A percentile compares a stretch with the other conserved stretches of the same genome.
phyloP scores from a whole-genome alignment of 116 monocot species.

The Posidonia oceanica region DNA sequence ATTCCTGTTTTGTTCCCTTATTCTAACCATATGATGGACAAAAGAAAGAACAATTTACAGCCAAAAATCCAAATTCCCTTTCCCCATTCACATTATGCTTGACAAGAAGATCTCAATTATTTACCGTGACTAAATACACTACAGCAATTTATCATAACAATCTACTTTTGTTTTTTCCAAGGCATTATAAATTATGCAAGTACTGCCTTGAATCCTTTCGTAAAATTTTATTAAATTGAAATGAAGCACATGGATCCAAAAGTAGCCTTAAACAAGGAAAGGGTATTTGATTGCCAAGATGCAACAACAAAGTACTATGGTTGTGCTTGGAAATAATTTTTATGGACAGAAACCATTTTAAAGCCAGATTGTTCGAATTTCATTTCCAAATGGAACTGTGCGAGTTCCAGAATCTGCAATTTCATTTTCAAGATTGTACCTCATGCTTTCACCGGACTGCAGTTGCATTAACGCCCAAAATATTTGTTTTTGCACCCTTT shows the following conservation, averaged over 20 bases:
- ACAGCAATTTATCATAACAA: neutral
- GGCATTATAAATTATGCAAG: no score
- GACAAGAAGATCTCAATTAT: neutral
- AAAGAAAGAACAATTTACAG: neutral
- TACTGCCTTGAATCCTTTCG: no score
- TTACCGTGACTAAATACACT: neutral
- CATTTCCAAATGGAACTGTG: neutral
- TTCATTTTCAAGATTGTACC: no score
- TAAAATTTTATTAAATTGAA: no score
- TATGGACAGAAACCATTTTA: neutral
- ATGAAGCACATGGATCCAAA: no score
- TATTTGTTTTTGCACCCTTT: no score
- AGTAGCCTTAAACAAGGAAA: neutral
- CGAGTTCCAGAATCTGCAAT: neutral
- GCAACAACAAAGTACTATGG: neutral
- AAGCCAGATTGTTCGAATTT: neutral
- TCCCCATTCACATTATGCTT: neutral
- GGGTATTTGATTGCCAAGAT: neutral
- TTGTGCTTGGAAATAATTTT: neutral
- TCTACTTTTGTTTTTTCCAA: no score
- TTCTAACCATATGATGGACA: neutral
- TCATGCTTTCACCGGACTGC: no score
- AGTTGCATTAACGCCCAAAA: no score
- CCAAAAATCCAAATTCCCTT: neutral
- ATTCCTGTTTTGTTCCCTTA: neutral